These are phyloP conservation scores for Malassezia sp. DNA, from an alignment of 1,284 basidiomycete species.

Conservation along the genomic window DNA sequence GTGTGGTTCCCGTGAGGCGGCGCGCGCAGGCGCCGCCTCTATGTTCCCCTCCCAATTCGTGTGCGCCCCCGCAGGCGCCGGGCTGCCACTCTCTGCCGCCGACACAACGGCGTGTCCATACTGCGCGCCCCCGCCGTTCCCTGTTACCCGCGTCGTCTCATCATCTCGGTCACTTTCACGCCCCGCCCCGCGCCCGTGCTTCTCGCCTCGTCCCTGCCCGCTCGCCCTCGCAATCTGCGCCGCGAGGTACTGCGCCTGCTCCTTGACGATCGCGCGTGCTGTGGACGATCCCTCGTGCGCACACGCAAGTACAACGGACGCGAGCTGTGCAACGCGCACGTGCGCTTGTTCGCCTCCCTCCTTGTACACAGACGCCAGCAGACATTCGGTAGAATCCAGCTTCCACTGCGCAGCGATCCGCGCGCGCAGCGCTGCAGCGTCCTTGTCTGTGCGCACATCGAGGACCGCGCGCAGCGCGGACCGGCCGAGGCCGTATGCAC, in stretches of 20 bases:
- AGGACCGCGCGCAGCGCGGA: slow-evolving; percentile 20
- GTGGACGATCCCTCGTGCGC: neutral
- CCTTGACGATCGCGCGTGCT: neutral
- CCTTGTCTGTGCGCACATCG: slow-evolving; percentile 6
- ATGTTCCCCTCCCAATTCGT: too few relatives aligned
- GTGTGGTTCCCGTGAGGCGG: too few relatives aligned
- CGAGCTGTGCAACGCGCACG: neutral
- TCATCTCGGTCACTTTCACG: too few relatives aligned
- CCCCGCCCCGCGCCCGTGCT: slow-evolving; percentile 1
- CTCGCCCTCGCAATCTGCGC: slow-evolving; percentile 3
- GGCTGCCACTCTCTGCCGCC: too few relatives aligned
- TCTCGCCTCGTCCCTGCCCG: too few relatives aligned
- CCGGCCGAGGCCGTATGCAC: slow-evolving; percentile 22
- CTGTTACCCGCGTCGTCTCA: too few relatives aligned
- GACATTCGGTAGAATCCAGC: neutral
- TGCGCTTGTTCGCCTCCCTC: neutral
- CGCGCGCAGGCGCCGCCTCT: too few relatives aligned
- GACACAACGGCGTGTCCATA: too few relatives aligned
- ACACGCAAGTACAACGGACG: neutral
- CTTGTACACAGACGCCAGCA: neutral
- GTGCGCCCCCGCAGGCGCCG: too few relatives aligned
- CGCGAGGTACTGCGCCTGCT: neutral
- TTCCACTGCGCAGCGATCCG: neutral
- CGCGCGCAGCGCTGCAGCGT: neutral
- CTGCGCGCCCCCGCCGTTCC: too few relatives aligned